Evolutionary conservation across 108 stramenopile genomes (phyloP), one percentile per base, ranked within the genome.

Genomic region (Cyclotella baltica): DNA sequence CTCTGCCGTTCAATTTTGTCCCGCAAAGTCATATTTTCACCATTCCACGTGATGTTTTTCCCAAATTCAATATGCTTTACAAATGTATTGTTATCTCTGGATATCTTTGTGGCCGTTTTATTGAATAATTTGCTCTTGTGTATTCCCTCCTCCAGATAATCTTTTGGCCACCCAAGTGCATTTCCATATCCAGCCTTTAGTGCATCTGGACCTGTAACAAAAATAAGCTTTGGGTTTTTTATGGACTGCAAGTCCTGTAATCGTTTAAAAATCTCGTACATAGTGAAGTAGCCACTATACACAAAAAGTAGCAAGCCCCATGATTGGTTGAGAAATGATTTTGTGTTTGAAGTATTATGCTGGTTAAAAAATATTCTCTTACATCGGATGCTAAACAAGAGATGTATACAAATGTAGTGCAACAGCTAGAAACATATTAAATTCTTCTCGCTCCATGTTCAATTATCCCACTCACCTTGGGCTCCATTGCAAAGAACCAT

Each of bases 401-500:
- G 58, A 30, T 6, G 58, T 30, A 30, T 30, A 30, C 27, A 53
- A n/a, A n/a, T n/a, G n/a, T n/a, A n/a, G n/a, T n/a, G n/a, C n/a
- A n/a, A n/a, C n/a, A n/a, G n/a, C n/a, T n/a, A n/a, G n/a, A 53
- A 51, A 51, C 15, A 53, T 6, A 4, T n/a, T 4, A n/a, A 28
- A 34, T 30, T 11, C 15, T 53, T 53, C 15, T 38, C 15, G 23
- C 22, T 16, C 52, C 18, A 69, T 69, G 31, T n/a, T 16, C 9
- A 52, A 31, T 35, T 4, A 69, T 11, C 16, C 28, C 1, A 4
- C 51, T 52, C 51, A 51, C 58, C 27, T 63, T 34, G 37, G 64
- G 55, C 15, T 70, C 69, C 70, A 82, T 82, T 1, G 77, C 81
- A 22, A 86, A 78, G 33, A 86, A 70, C 85, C 85, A 86, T 57